phyloP scores from a whole-genome alignment of 164 flowering plant species.

The Warburgia ugandensis region DNA sequence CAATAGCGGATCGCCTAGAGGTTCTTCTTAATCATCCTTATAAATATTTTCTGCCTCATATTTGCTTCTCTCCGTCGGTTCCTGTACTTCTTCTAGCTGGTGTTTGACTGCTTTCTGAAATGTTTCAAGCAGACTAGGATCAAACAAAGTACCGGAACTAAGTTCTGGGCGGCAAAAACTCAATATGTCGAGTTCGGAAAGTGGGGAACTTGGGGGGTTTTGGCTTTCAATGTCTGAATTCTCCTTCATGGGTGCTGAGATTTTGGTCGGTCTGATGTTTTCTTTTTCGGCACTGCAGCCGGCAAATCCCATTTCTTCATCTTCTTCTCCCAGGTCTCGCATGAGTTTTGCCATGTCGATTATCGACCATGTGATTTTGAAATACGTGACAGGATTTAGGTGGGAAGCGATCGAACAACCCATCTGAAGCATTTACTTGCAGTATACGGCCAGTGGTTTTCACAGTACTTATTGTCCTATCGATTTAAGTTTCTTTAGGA shows the following conservation, averaged over 20 bases:
- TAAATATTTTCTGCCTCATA: constrained; percentile 11
- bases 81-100: constrained; percentile 14
- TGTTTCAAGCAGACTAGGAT: constrained; percentile 36
- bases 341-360: constrained; percentile 37
- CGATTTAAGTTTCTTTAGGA: constrained; percentile 68
- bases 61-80: constrained; percentile 24
- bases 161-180: constrained; percentile 28
- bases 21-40: constrained; percentile 18
- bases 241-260: constrained; percentile 9
- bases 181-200: constrained; percentile 12
- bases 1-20: constrained; percentile 29
- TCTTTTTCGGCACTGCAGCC: constrained; percentile 37
- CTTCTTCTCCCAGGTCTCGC: constrained; percentile 57
- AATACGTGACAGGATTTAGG: constrained; percentile 7
- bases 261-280: constrained; percentile 37
- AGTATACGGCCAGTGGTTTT: constrained; percentile 55
- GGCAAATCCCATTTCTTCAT: constrained; percentile 9
- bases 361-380: constrained; percentile 2
- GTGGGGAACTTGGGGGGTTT: constrained; percentile 5
- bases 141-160: constrained; percentile 32
- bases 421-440: constrained; percentile 40
- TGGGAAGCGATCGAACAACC: constrained; percentile 15
- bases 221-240: constrained; percentile 2
- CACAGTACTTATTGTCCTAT: constrained; percentile 40
- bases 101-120: constrained; percentile 31